These are phyloP conservation scores for Dactylis glomerata DNA, from an alignment of 176 grass and related monocot genomes.

Conservation along the genomic window DNA sequence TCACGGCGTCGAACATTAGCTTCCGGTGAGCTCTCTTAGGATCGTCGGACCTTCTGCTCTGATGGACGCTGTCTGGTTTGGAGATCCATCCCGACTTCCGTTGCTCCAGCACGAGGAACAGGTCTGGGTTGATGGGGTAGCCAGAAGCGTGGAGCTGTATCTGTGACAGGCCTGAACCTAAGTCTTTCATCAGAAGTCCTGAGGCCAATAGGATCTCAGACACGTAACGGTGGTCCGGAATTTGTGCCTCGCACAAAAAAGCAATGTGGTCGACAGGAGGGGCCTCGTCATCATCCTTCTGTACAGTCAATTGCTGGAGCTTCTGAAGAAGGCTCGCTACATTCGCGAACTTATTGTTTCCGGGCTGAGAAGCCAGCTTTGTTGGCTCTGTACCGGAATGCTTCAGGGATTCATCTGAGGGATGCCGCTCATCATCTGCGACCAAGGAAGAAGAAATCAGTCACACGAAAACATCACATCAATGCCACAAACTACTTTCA, in stretches of 20 bases:
- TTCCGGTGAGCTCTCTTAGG: constrained; percentile 67
- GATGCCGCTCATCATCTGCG: constrained; percentile 45
- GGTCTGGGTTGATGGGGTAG: constrained; percentile 79
- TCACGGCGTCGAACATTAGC: constrained; percentile 77
- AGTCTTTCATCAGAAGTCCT: constrained; percentile 90
- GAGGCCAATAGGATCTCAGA: constrained; percentile 90
- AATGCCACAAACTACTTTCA: neutral
- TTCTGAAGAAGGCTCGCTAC: constrained; percentile 76
- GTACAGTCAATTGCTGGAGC: constrained; percentile 51
- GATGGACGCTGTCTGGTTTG: constrained; percentile 32
- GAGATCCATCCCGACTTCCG: constrained; percentile 60
- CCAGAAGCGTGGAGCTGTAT: constrained; percentile 71
- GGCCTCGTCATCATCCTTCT: constrained; percentile 45
- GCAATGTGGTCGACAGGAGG: constrained; percentile 70
- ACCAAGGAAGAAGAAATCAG: constrained; percentile 26
- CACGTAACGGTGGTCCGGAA: constrained; percentile 64
- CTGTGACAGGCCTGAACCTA: constrained; percentile 27
- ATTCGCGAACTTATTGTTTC: constrained; percentile 69
- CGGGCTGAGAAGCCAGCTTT: constrained; percentile 19
- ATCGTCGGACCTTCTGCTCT: constrained; percentile 42
- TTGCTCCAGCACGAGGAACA: constrained; percentile 86
- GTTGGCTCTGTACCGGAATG: constrained; percentile 21
- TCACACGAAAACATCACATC: neutral
- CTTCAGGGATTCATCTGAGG: constrained; percentile 34
- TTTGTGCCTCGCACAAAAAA: constrained; percentile 70